Conservation (phyloP, 2,329 filamentous ascomycete genomes). For the Lachnellula arida region DNA sequence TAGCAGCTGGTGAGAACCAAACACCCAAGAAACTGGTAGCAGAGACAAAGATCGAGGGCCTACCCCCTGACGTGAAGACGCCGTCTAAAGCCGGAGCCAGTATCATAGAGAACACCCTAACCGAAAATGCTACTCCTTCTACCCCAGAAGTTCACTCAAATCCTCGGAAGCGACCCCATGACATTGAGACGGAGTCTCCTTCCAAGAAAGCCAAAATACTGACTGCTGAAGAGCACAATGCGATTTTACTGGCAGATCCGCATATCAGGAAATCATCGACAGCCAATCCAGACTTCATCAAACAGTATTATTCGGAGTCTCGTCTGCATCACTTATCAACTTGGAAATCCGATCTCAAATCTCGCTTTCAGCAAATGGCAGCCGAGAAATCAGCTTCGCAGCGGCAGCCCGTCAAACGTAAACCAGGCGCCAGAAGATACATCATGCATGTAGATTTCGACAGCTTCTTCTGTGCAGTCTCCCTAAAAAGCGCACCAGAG, state of each 20-base stretch:
- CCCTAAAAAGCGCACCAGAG: conserved; percentile 71
- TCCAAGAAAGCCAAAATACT: conserved; percentile 36
- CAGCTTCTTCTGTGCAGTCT: conserved; percentile 96
- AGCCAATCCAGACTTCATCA: conserved; percentile 87
- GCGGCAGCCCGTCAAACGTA: conserved; percentile 43
- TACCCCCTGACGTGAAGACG: not conserved
- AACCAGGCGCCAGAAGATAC: conserved; percentile 66
- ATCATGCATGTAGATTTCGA: conserved; percentile 97
- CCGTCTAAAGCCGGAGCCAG: not conserved
- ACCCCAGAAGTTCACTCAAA: not conserved
- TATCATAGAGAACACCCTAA: not conserved
- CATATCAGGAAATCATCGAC: conserved; percentile 83
- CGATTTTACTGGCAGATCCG: conserved; percentile 76
- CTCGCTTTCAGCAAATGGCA: conserved; percentile 76
- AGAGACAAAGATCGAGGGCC: not conserved
- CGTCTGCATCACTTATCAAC: conserved; percentile 90
- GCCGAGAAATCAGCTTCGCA: conserved; percentile 58
- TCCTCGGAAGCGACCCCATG: conserved; percentile 9
- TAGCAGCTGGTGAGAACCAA: not conserved
- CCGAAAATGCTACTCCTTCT: not conserved
- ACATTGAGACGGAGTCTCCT: conserved; percentile 11
- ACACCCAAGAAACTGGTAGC: not conserved
- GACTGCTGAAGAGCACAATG: conserved; percentile 92
- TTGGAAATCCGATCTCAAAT: conserved; percentile 94
- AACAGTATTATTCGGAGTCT: conserved; percentile 93